Evolutionary conservation across 352 stramenopile species (phyloP), one percentile per base, ranked within the genome.

Genomic region (Albugo laibachii): DNA sequence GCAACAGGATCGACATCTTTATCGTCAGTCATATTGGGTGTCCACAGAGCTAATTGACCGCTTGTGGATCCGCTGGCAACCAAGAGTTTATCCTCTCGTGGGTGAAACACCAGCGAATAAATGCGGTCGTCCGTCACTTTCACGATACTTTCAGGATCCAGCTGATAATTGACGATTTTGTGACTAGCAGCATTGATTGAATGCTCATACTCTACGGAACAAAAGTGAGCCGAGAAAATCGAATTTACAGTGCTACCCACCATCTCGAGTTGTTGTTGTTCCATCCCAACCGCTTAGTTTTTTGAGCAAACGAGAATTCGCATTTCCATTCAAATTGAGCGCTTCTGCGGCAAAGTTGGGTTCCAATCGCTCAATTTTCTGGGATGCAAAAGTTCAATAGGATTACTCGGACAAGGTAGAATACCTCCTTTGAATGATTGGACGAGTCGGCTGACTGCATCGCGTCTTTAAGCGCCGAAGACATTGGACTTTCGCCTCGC

Each of bases 71-170:
- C 79, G 43, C 59, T 65, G 0, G 65, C 72, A 2, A 87, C 59
- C 2, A 93, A 50, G 2, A 85, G 47, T 24, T 70, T 59, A 51
- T 82, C 66, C 1, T 53, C 46, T 35, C 69, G 69, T 6, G 76
- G 76, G 36, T 85, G 75, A 58, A 92, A 80, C 14, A 65, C 68
- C 20, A 92, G 55, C 4, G 74, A 72, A 42, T 84, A 92, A 24
- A 93, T 65, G 34, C 80, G 69, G 46, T 83, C 66, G 13, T 75
- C 60, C 13, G 66, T 54, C 1, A 76, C 71, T 54, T 92, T 92
- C 36, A 70, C 64, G 3, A 92, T 61, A 59, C 88, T 79, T 0
- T 57, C 41, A 14, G 61, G 51, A 13, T 50, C 41, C 19, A 93
- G 44, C 1, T 53, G 37, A 41, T 86, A 92, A 11, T 43, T 24